A percentile compares a stretch with the other conserved stretches of the same genome.
phyloP scores from a whole-genome alignment of 176 grass and related monocot species.

The Tillandsia fasciculata region DNA sequence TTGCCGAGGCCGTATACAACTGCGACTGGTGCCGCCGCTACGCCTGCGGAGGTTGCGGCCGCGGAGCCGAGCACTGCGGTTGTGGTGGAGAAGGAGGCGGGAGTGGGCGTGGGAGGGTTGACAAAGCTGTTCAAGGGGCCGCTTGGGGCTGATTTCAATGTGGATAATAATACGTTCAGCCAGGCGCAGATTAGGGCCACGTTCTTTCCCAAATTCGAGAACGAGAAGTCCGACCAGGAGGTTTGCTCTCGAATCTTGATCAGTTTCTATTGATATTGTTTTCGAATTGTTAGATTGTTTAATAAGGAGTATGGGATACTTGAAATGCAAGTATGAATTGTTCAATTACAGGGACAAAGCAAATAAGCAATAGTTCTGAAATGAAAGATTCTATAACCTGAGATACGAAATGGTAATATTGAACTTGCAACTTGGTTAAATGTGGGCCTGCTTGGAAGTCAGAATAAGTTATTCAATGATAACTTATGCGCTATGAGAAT shows the following conservation, averaged over 20 bases:
- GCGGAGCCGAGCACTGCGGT: background rate
- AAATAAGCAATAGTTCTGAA: too few relatives aligned
- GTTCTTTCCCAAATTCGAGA: conserved; percentile 98
- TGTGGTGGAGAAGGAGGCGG: conserved; percentile 4
- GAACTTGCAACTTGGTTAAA: too few relatives aligned
- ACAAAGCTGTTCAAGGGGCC: conserved; percentile 48
- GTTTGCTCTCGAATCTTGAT: conserved; percentile 12
- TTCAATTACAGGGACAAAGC: too few relatives aligned
- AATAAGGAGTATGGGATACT: background rate
- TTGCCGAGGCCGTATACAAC: conserved; percentile 35
- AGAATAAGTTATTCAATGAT: too few relatives aligned
- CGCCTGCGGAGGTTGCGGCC: background rate
- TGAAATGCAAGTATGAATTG: background rate
- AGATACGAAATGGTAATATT: background rate
- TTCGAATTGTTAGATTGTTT: background rate
- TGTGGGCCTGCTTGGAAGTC: too few relatives aligned
- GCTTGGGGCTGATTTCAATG: conserved; percentile 39
- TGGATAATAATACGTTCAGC: conserved; percentile 54
- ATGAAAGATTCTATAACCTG: background rate
- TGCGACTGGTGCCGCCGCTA: conserved; percentile 14
- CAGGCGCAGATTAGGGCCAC: conserved; percentile 75
- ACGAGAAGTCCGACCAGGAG: conserved; percentile 94
- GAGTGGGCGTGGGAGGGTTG: conserved; percentile 5
- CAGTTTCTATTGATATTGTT: background rate
- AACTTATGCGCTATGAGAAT: too few relatives aligned